Conservation (phyloP, 768 basidiomycete genomes). For the Fomitopsis serialis region DNA sequence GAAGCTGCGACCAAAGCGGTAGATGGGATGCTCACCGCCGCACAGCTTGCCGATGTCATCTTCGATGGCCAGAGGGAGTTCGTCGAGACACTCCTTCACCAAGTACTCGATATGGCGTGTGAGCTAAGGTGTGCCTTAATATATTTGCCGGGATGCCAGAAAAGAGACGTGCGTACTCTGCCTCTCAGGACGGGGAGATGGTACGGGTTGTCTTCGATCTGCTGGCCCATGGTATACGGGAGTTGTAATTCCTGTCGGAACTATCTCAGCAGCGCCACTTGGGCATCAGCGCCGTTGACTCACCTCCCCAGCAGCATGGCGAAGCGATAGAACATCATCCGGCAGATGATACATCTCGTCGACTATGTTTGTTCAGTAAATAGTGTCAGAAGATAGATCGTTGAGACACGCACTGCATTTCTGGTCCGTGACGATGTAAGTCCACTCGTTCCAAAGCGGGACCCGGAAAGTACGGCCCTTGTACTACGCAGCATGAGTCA, state of each 20-base stretch:
- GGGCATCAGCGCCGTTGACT: neutral
- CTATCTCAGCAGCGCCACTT: neutral
- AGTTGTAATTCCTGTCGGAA: neutral
- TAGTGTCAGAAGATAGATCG: neutral
- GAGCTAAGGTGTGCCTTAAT: neutral
- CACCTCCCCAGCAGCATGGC: neutral
- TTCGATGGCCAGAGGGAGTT: neutral
- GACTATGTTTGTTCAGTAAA: neutral
- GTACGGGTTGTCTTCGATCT: constrained; percentile 3
- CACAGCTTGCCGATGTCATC: neutral
- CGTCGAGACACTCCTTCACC: neutral
- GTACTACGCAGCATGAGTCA: neutral
- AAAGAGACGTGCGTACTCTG: neutral
- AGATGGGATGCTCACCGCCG: neutral
- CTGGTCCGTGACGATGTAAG: constrained; percentile 1
- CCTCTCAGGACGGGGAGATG: constrained; percentile 1
- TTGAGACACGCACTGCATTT: constrained; percentile 1
- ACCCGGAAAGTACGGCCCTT: neutral
- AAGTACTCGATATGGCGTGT: constrained; percentile 4
- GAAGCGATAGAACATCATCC: constrained; percentile 1
- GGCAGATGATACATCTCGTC: constrained; percentile 3
- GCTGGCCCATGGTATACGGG: constrained; percentile 4
- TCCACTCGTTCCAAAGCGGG: neutral
- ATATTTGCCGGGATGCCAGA: neutral
- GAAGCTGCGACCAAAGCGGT: neutral